Percentiles rank a stretch among this genome's conserved stretches.
These are phyloP conservation scores for Simplicillium sp. DNA, from an alignment of 2,329 filamentous ascomycete species.

Conservation along the genomic window DNA sequence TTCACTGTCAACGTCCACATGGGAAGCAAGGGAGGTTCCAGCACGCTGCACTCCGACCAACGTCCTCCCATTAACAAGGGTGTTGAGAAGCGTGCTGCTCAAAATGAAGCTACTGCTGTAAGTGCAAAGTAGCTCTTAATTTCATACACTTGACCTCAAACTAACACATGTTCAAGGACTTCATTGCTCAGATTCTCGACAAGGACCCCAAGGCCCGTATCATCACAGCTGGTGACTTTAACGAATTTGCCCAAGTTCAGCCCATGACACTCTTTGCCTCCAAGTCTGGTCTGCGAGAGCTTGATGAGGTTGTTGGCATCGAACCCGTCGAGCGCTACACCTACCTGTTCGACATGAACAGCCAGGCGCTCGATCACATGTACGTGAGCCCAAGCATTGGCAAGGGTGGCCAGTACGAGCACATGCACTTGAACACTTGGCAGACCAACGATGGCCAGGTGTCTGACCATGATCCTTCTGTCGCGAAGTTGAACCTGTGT, in stretches of 20 bases:
- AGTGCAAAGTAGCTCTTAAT: slow-evolving; percentile 13
- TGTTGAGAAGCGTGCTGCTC: slow-evolving; percentile 43
- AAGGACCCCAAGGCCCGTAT: slow-evolving; percentile 46
- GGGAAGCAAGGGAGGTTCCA: slow-evolving; percentile 55
- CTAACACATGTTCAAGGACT: slow-evolving; percentile 26
- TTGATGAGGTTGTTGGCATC: slow-evolving; percentile 50
- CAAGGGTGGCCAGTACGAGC: slow-evolving; percentile 42
- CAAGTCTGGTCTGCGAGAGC: slow-evolving; percentile 46
- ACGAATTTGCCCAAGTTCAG: slow-evolving; percentile 58
- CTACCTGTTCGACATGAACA: slow-evolving; percentile 61
- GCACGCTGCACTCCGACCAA: slow-evolving; percentile 54
- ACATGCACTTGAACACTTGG: slow-evolving; percentile 66
- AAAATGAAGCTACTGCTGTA: slow-evolving; percentile 49
- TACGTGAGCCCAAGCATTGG: slow-evolving; percentile 49
- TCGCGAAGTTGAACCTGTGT: slow-evolving; percentile 55
- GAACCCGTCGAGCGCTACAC: slow-evolving; percentile 54
- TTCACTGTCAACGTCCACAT: slow-evolving; percentile 68
- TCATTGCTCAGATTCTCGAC: slow-evolving; percentile 47
- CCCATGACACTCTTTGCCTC: slow-evolving; percentile 45
- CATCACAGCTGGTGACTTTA: slow-evolving; percentile 59
- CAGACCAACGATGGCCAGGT: slow-evolving; percentile 42
- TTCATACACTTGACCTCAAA: background rate
- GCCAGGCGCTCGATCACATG: slow-evolving; percentile 62
- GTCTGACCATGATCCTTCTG: slow-evolving; percentile 61
- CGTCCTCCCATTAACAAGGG: slow-evolving; percentile 58